These are phyloP conservation scores for Theileria annulata DNA, from an alignment of 169 alveolate genomes.

Conservation along the genomic window DNA sequence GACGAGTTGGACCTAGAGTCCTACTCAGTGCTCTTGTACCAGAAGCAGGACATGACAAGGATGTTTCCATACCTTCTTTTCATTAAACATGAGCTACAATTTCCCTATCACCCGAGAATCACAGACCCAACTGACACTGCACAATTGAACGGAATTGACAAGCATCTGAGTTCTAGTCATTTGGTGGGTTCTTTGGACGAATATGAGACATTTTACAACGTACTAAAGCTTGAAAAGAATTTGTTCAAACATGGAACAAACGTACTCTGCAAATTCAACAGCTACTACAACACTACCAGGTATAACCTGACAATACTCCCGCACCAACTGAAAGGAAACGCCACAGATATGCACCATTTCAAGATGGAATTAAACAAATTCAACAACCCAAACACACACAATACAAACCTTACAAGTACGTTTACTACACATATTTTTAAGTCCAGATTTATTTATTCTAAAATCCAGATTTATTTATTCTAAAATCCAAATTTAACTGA, in stretches of 20 bases:
- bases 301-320: slow-evolving; percentile 64
- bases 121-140: background rate
- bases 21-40: slow-evolving; percentile 35
- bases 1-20: slow-evolving; percentile 72
- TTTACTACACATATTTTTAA: background rate
- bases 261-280: slow-evolving; percentile 70
- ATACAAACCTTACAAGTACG: slow-evolving; percentile 15
- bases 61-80: slow-evolving; percentile 74
- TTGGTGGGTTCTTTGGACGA: slow-evolving; percentile 22
- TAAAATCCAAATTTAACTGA: too few species aligned
- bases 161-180: background rate
- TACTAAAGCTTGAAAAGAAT: slow-evolving; percentile 61
- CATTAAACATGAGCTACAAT: slow-evolving; percentile 67
- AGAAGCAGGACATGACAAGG: slow-evolving; percentile 64
- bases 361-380: slow-evolving; percentile 56
- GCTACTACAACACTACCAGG: slow-evolving; percentile 31
- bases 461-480: background rate
- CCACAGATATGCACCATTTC: slow-evolving; percentile 67
- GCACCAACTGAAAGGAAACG: slow-evolving; percentile 64
- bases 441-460: background rate
- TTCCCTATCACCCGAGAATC: slow-evolving; percentile 58
- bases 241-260: slow-evolving; percentile 69
- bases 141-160: background rate
- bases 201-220: slow-evolving; percentile 72
- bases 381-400: slow-evolving; percentile 33